phyloP scores from a whole-genome alignment of 2,329 filamentous ascomycete species.

The Sporothrix globosa region DNA sequence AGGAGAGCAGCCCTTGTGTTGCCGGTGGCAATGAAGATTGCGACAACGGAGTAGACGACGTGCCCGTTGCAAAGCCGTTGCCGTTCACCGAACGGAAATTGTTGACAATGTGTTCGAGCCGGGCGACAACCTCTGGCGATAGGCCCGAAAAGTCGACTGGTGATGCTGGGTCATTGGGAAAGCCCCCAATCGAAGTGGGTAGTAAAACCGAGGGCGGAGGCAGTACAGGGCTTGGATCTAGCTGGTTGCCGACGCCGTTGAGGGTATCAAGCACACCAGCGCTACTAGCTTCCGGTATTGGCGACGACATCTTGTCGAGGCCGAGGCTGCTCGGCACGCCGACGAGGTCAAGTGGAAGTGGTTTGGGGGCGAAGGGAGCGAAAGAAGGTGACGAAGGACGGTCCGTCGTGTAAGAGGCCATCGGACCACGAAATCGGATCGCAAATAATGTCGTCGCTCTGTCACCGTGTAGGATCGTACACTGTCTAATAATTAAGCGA shows the following conservation, averaged over 20 bases:
- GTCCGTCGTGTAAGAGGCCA: conserved; percentile 16
- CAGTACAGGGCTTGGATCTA: neutral
- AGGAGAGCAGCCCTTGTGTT: neutral
- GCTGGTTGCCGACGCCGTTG: neutral
- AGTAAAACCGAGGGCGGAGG: neutral
- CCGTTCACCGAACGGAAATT: neutral
- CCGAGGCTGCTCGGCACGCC: neutral
- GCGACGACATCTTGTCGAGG: conserved; percentile 1
- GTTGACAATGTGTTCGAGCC: conserved; percentile 19
- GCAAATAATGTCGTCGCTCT: neutral
- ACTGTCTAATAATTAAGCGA: too few species aligned
- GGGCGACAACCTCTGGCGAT: conserved; percentile 18
- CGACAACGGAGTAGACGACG: neutral
- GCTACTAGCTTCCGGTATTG: neutral
- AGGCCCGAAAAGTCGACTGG: neutral
- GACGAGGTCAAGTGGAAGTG: neutral
- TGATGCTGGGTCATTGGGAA: neutral
- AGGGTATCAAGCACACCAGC: neutral
- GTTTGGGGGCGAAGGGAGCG: neutral
- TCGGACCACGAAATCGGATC: neutral
- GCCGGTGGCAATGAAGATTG: neutral
- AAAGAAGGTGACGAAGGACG: neutral
- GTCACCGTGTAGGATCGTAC: neutral
- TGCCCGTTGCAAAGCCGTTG: neutral
- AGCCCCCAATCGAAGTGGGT: neutral